A percentile compares a stretch with the other conserved stretches of the same genome.
Evolutionary conservation across 768 basidiomycete genomes (phyloP).

Genomic region (Hericium erinaceus): DNA sequence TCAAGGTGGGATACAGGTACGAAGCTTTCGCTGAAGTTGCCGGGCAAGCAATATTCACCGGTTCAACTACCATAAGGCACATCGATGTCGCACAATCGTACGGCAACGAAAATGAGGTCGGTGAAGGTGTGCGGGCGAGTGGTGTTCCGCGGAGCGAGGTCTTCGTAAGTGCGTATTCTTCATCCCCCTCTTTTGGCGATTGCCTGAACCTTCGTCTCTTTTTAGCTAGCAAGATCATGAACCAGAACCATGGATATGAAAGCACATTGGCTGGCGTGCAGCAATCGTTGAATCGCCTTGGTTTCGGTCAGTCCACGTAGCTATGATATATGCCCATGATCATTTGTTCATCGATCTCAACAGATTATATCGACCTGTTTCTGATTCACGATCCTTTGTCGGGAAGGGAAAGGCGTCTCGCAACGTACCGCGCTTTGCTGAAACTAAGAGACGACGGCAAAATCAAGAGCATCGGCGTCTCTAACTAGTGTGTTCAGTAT

Average conservation of each 20-base stretch:
- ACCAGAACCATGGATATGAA: conserved; percentile 6
- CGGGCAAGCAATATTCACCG: too few species aligned
- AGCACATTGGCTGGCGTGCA: conserved; percentile 4
- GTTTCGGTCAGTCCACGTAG: neutral
- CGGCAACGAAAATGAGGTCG: conserved; percentile 54
- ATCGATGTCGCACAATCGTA: conserved; percentile 69
- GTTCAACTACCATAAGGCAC: conserved; percentile 33
- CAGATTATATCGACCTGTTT: conserved; percentile 65
- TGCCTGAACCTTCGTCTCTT: neutral
- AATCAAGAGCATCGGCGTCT: conserved; percentile 65
- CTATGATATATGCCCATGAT: neutral
- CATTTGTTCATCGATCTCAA: neutral
- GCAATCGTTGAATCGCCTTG: conserved; percentile 2
- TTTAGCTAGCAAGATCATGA: conserved; percentile 12
- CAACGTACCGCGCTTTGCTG: conserved; percentile 60
- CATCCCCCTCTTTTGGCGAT: neutral
- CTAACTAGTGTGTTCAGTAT: conserved; percentile 56
- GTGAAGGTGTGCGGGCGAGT: conserved; percentile 47
- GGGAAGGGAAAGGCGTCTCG: conserved; percentile 53
- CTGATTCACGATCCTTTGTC: conserved; percentile 69
- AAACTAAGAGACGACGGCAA: conserved; percentile 55
- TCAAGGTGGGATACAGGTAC: too few species aligned
- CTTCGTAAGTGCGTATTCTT: conserved; percentile 53
- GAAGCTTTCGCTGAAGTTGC: too few species aligned
- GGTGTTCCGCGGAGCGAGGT: conserved; percentile 46